Base-by-base conservation (phyloP, 208 protist species). In the Novymonas esmeraldas region DNA sequence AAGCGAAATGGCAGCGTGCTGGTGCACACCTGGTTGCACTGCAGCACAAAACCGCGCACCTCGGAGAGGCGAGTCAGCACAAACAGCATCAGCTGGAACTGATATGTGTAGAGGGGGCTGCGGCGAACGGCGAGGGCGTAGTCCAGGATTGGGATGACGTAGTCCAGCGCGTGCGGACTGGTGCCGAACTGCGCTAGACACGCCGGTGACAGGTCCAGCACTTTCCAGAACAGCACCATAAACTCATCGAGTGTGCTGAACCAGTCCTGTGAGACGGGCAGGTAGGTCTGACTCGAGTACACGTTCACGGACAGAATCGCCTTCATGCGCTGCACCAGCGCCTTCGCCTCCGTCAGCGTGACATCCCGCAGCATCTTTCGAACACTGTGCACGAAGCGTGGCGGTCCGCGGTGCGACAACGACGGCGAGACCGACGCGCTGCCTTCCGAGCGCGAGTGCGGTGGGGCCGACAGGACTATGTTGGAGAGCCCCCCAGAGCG, bases 171-270 rank as follows among this genome's bases (percentile, higher is more conserved):
- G 31, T 45, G 56, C 1, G 73, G 44, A 42, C 84, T 77, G 31
- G 57, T 73, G 29, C 73, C 74, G 57, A 94, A 86, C 62, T 84
- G 79, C 20, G 65, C 45, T 20, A 73, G 64, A 31, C 87, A 79
- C 41, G 83, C 63, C 2, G 84, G 81, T 36, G 84, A 92, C 2
- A 92, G 64, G 28, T 94, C 89, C 20, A 97, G 66, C 28, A 97
- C 78, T 63, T 87, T 79, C 82, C 85, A 95, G n/a, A 97, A 73
- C 24, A 97, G 76, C 73, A 95, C 64, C 79, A 97, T 86, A 16
- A 93, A 83, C 63, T 94, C 84, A 61, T 91, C 79, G 36, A 93
- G 79, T 7, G 72, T 82, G 34, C 50, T 4, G 24, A 94, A 80
- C 22, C 39, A 70, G 31, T 59, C 76, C 63, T 94, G 86, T 18